Evolutionary conservation across 176 grass and related monocot genomes (phyloP).

Genomic region (Panicum miliaceum): DNA sequence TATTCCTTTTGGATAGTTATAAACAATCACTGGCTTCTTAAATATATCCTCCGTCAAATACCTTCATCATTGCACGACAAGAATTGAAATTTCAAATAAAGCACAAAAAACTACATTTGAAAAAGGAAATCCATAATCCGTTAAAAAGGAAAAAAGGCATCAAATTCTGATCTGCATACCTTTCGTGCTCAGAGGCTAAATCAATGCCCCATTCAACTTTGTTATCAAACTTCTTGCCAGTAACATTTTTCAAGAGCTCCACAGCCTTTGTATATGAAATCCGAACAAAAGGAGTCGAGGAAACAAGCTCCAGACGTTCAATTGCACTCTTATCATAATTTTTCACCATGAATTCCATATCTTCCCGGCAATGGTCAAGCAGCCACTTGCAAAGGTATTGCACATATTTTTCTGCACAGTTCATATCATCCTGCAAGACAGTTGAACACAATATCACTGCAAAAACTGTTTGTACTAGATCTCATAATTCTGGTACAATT

Average conservation of each 20-base stretch:
- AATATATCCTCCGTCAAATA: constrained; percentile 98
- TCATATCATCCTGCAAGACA: constrained; percentile 84
- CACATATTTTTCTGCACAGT: constrained; percentile 84
- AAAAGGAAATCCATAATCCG: not conserved
- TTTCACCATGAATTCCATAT: constrained; percentile 98
- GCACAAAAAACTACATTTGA: not conserved
- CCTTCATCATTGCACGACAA: constrained; percentile 42
- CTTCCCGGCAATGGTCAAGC: constrained; percentile 74
- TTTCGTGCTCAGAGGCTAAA: constrained; percentile 96
- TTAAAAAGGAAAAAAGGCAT: not conserved
- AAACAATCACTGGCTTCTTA: constrained; percentile 97
- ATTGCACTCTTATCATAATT: constrained; percentile 79
- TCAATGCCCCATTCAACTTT: constrained; percentile 98
- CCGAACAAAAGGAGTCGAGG: constrained; percentile 67
- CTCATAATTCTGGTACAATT: not conserved
- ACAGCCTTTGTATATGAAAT: constrained; percentile 90
- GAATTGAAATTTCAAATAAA: constrained; percentile 14
- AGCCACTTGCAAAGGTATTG: constrained; percentile 96
- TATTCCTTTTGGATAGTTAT: constrained; percentile 96
- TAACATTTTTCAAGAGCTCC: constrained; percentile 73
- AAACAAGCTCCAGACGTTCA: constrained; percentile 84
- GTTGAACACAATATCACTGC: not conserved
- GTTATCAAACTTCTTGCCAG: constrained; percentile 79
- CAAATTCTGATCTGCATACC: constrained; percentile 44
- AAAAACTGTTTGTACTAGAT: not conserved